Percentiles rank a stretch among this genome's conserved stretches.
Evolutionary conservation across 1,284 basidiomycete genomes (phyloP).

Genomic region (Fomes fomentarius): DNA sequence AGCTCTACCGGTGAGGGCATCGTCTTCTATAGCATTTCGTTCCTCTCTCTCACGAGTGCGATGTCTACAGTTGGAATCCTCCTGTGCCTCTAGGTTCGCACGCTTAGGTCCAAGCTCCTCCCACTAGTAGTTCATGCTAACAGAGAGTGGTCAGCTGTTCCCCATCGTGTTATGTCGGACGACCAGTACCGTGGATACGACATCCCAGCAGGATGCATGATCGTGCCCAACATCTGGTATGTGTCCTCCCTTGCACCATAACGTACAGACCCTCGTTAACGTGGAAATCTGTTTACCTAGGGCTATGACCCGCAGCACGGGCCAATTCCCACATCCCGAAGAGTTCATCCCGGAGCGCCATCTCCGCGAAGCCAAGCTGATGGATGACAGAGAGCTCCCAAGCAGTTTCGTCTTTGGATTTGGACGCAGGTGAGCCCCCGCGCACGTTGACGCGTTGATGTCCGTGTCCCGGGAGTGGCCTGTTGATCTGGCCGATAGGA

Average conservation of each 20-base stretch:
- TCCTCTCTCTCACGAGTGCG: too few relatives aligned
- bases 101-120: too few relatives aligned
- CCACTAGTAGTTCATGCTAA: neutral
- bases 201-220: conserved; percentile 48
- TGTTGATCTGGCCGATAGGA: conserved; percentile 2
- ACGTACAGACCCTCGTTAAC: neutral
- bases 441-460: neutral
- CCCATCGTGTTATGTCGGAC: conserved; percentile 39
- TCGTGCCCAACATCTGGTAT: conserved; percentile 53
- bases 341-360: conserved; percentile 33
- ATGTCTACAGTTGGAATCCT: conserved; percentile 14
- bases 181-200: conserved; percentile 49
- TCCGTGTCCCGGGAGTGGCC: neutral
- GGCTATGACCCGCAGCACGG: conserved; percentile 30
- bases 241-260: neutral
- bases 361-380: conserved; percentile 11
- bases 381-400: neutral
- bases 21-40: neutral
- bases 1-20: conserved; percentile 51
- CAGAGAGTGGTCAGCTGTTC: conserved; percentile 4
- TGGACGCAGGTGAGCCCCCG: conserved; percentile 33
- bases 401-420: conserved; percentile 19
- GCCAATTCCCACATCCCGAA: conserved; percentile 27
- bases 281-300: conserved; percentile 13
- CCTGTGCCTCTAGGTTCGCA: conserved; percentile 15